Percentiles rank a stretch among this genome's conserved stretches.
Conservation (phyloP, 768 basidiomycete species). For the Hydnomerulius pinastri region DNA sequence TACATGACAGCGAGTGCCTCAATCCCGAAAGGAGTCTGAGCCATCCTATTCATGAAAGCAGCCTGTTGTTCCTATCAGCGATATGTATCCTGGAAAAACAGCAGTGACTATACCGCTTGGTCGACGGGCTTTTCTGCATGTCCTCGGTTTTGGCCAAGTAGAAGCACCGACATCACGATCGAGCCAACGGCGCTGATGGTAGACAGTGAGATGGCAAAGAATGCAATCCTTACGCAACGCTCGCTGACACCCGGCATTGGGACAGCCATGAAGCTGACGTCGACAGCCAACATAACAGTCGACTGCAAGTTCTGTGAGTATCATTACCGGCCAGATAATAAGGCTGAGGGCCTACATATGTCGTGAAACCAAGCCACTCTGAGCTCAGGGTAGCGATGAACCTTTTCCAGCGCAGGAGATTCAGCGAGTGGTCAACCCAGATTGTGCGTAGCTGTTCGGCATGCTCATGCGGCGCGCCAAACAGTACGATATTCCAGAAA, state of each 20-base stretch:
- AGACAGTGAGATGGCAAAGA: conserved; percentile 36
- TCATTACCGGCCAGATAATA: neutral
- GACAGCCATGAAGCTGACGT: conserved; percentile 57
- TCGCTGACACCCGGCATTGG: conserved; percentile 32
- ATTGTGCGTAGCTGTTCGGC: conserved; percentile 25
- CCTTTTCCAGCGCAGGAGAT: conserved; percentile 16
- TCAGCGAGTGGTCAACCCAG: conserved; percentile 16
- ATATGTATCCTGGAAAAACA: neutral
- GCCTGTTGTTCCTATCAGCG: conserved; percentile 11
- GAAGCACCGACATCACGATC: conserved; percentile 36
- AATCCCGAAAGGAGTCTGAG: conserved; percentile 14
- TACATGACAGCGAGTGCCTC: conserved; percentile 32
- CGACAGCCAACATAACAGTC: conserved; percentile 51
- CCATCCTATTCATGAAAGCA: conserved; percentile 19
- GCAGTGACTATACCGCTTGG: neutral
- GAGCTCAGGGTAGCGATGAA: conserved; percentile 25
- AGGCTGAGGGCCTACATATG: conserved; percentile 45
- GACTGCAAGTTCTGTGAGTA: conserved; percentile 32
- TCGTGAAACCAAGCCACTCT: conserved; percentile 33
- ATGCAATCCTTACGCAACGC: conserved; percentile 11
- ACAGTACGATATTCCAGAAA: conserved; percentile 14
- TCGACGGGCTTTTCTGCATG: neutral
- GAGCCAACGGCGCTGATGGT: conserved; percentile 35
- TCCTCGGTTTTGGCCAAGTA: conserved; percentile 38
- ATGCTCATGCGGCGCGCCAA: conserved; percentile 27